Percentiles rank a stretch among this genome's conserved stretches.
Evolutionary conservation across 2,329 filamentous ascomycete species (phyloP).

Genomic region (Daldinia sp.): DNA sequence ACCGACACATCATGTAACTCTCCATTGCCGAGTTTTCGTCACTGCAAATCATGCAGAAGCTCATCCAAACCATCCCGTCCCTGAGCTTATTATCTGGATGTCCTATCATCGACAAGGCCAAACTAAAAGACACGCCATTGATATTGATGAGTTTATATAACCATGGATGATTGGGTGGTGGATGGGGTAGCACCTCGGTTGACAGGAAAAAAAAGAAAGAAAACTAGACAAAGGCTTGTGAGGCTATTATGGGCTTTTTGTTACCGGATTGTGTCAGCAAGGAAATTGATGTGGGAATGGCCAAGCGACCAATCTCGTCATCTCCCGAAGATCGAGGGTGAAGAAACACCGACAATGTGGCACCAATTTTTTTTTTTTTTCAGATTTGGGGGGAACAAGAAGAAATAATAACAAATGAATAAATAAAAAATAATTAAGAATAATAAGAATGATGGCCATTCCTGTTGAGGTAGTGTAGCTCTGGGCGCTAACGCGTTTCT

Average conservation of each 20-base stretch:
- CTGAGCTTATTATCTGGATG: conserved; percentile 17
- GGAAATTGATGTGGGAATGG: conserved; percentile 42
- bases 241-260: conserved; percentile 30
- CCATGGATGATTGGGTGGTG: conserved; percentile 13
- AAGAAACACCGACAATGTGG: conserved; percentile 52
- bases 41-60: conserved; percentile 41
- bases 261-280: conserved; percentile 36
- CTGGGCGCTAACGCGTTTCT: conserved; percentile 42
- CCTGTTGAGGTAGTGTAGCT: conserved; percentile 43
- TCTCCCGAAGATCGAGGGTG: conserved; percentile 50
- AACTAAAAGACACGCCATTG: conserved; percentile 25
- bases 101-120: conserved; percentile 30
- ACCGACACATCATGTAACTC: conserved; percentile 46
- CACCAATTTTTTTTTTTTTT: conserved; percentile 36
- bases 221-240: conserved; percentile 15
- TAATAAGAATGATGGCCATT: conserved; percentile 36
- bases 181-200: conserved; percentile 12
- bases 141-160: conserved; percentile 36
- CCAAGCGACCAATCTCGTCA: conserved; percentile 50
- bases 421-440: neutral
- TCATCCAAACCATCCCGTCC: conserved; percentile 43
- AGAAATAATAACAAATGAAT: conserved; percentile 6
- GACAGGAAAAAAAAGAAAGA: neutral
- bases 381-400: conserved; percentile 36
- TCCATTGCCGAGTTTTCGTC: conserved; percentile 43